Evolutionary conservation across 305 asterid species (phyloP).

Genomic region (Fraxinus velutina): DNA sequence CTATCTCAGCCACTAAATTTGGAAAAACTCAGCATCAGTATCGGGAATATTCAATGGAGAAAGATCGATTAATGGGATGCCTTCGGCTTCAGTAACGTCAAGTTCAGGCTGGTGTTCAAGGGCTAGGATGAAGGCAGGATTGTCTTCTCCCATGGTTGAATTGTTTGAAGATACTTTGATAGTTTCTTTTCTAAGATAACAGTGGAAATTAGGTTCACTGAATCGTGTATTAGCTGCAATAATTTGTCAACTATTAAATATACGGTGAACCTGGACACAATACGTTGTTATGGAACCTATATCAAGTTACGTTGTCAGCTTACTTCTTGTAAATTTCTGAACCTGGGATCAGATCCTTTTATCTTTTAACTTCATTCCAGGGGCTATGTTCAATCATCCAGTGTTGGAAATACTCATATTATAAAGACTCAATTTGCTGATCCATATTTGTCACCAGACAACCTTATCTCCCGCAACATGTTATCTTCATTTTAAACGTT

Average conservation of each 20-base stretch:
- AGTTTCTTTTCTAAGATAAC: background rate
- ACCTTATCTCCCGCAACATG: conserved; percentile 9
- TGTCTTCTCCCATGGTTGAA: conserved; percentile 57
- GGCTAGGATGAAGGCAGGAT: conserved; percentile 50
- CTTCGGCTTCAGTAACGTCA: conserved; percentile 31
- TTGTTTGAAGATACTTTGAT: background rate
- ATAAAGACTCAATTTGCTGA: conserved; percentile 29
- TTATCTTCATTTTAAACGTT: conserved; percentile 18
- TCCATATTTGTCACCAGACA: conserved; percentile 19
- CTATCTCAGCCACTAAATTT: conserved; percentile 37
- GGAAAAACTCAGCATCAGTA: background rate
- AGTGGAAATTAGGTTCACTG: background rate
- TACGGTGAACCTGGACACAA: conserved; percentile 32
- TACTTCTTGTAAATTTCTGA: background rate
- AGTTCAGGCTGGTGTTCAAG: conserved; percentile 60
- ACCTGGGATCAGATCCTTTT: conserved; percentile 13
- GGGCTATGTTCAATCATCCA: conserved; percentile 26
- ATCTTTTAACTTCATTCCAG: conserved; percentile 17
- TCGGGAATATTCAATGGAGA: conserved; percentile 30
- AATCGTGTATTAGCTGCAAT: background rate
- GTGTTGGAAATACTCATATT: conserved; percentile 9
- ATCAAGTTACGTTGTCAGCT: background rate
- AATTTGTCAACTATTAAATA: background rate
- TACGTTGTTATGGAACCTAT: background rate
- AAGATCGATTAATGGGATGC: conserved; percentile 62